Percentiles rank a stretch among this genome's conserved stretches.
These are phyloP conservation scores for Talaromyces marneffei DNA, from an alignment of 2,329 filamentous ascomycete species.

Conservation along the genomic window DNA sequence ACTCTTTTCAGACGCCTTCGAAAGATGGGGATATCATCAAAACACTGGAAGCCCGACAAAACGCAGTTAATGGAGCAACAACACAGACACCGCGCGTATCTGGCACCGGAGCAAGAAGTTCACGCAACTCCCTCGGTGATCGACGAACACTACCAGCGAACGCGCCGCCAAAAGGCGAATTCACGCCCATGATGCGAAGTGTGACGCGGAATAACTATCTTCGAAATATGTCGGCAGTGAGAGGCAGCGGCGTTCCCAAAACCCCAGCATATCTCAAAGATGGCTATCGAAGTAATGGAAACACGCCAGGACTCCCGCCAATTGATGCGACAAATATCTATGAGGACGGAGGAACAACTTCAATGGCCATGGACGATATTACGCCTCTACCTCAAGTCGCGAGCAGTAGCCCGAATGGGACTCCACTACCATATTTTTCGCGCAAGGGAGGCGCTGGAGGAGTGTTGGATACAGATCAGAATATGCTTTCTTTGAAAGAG, in stretches of 20 bases:
- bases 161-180: slow-evolving; percentile 60
- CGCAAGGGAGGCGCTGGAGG: slow-evolving; percentile 53
- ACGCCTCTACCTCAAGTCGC: slow-evolving; percentile 72
- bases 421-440: slow-evolving; percentile 67
- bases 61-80: slow-evolving; percentile 49
- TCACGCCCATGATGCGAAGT: slow-evolving; percentile 86
- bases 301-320: slow-evolving; percentile 67
- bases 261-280: slow-evolving; percentile 64
- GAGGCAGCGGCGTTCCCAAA: slow-evolving; percentile 52
- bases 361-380: slow-evolving; percentile 50
- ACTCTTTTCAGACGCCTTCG: slow-evolving; percentile 75
- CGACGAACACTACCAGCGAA: slow-evolving; percentile 64
- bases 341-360: slow-evolving; percentile 57
- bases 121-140: slow-evolving; percentile 55
- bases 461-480: slow-evolving; percentile 69
- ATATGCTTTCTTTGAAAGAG: slow-evolving; percentile 84
- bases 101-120: slow-evolving; percentile 38
- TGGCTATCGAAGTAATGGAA: slow-evolving; percentile 60
- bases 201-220: slow-evolving; percentile 62
- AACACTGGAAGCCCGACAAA: slow-evolving; percentile 61
- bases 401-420: slow-evolving; percentile 75
- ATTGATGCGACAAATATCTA: slow-evolving; percentile 66
- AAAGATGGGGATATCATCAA: slow-evolving; percentile 72
- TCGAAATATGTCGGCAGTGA: slow-evolving; percentile 51
- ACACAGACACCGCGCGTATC: slow-evolving; percentile 69